Evolutionary conservation across 2,329 filamentous ascomycete genomes (phyloP).

Genomic region (Incumbomyces delicatus): DNA sequence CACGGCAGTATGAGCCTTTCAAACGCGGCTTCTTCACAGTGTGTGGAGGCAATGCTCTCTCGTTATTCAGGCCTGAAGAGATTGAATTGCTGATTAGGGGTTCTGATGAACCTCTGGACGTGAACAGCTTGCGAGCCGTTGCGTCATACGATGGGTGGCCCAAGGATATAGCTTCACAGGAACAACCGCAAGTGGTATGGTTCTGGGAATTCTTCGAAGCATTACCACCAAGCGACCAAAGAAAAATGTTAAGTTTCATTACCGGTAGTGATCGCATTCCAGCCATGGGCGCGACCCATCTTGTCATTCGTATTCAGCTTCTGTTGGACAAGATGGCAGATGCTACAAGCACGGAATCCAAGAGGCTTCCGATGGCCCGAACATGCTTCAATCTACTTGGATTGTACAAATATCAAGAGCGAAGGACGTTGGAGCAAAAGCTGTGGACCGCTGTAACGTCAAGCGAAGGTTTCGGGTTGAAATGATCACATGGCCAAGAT

Average conservation of each 20-base stretch:
- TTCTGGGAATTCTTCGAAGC: slow-evolving; percentile 77
- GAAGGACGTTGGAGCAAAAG: slow-evolving; percentile 57
- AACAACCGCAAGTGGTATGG: slow-evolving; percentile 65
- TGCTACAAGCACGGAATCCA: slow-evolving; percentile 39
- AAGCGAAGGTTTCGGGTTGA: slow-evolving; percentile 86
- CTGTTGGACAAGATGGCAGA: slow-evolving; percentile 12
- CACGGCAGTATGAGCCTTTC: slow-evolving; percentile 83
- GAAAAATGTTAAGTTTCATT: slow-evolving; percentile 73
- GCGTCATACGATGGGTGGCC: slow-evolving; percentile 78
- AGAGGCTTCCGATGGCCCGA: slow-evolving; percentile 71
- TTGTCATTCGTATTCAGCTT: slow-evolving; percentile 48
- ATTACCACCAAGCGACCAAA: slow-evolving; percentile 57
- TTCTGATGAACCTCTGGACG: slow-evolving; percentile 73
- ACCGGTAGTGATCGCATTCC: slow-evolving; percentile 86
- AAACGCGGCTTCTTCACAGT: slow-evolving; percentile 90
- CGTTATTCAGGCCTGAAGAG: slow-evolving; percentile 79
- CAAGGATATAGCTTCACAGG: slow-evolving; percentile 33
- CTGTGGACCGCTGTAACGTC: slow-evolving; percentile 81
- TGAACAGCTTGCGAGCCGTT: slow-evolving; percentile 63
- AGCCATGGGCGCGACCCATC: slow-evolving; percentile 70
- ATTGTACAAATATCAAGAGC: slow-evolving; percentile 61
- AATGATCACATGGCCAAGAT: slow-evolving; percentile 36
- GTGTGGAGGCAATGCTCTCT: slow-evolving; percentile 77
- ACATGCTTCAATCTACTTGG: slow-evolving; percentile 86
- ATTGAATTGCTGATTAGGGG: slow-evolving; percentile 81